phyloP scores from a whole-genome alignment of 176 grass and related monocot genomes.

The Musa acuminata region DNA sequence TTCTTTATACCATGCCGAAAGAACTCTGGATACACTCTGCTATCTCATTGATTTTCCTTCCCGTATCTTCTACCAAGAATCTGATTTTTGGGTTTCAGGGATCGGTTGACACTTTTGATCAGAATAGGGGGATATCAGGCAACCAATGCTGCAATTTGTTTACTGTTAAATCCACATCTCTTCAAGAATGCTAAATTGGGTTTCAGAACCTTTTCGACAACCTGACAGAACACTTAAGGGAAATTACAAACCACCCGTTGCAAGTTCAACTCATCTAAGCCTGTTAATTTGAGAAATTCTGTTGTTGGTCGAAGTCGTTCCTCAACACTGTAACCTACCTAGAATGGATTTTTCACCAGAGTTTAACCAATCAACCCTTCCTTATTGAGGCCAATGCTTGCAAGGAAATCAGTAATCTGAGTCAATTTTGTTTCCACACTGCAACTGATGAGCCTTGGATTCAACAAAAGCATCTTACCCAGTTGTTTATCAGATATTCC shows the following conservation, averaged over 20 bases:
- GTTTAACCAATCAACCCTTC: slow-evolving; percentile 64
- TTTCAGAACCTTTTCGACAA: slow-evolving; percentile 50
- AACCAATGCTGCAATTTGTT: slow-evolving; percentile 55
- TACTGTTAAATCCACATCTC: slow-evolving; percentile 48
- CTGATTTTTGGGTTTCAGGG: slow-evolving; percentile 88
- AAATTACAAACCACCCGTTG: slow-evolving; percentile 56
- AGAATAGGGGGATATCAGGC: slow-evolving; percentile 73
- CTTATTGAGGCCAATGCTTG: slow-evolving; percentile 56
- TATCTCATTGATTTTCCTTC: slow-evolving; percentile 48
- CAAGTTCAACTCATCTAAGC: slow-evolving; percentile 44
- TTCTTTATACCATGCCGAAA: slow-evolving; percentile 82
- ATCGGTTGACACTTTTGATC: slow-evolving; percentile 84
- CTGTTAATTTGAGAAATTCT: slow-evolving; percentile 63
- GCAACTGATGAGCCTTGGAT: slow-evolving; percentile 91
- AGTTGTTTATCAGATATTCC: slow-evolving; percentile 75
- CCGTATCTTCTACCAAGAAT: slow-evolving; percentile 86
- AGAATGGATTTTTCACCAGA: slow-evolving; percentile 50
- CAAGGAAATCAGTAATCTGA: slow-evolving; percentile 52
- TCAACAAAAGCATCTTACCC: slow-evolving; percentile 68
- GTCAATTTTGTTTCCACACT: slow-evolving; percentile 86
- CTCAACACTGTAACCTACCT: slow-evolving; percentile 72
- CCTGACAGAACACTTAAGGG: slow-evolving; percentile 57
- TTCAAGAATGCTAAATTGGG: slow-evolving; percentile 66
- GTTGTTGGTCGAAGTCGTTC: slow-evolving; percentile 65
- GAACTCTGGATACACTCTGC: slow-evolving; percentile 81